phyloP scores from a whole-genome alignment of 2,329 filamentous ascomycete species.

The Sporothrix dimorphospora region DNA sequence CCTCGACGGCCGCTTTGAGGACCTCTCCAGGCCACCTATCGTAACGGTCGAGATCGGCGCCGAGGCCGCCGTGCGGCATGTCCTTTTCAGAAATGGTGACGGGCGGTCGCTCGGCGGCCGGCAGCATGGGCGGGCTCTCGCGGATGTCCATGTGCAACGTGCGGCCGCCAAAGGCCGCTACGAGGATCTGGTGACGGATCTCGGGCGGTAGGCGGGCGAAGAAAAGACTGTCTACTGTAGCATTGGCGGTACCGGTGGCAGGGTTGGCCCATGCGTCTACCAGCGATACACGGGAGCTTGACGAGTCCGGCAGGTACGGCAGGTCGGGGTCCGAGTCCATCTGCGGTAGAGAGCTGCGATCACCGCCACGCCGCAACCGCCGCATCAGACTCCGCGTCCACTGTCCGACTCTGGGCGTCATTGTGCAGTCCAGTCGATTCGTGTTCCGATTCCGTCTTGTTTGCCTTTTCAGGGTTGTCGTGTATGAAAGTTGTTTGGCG shows the following conservation, averaged over 20 bases:
- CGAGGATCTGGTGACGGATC: constrained; percentile 5
- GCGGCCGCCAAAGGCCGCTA: constrained; percentile 4
- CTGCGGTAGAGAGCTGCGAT: background rate
- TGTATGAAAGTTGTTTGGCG: too few relatives aligned
- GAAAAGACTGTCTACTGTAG: background rate
- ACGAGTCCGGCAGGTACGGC: background rate
- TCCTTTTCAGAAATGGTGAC: background rate
- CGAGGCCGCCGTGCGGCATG: background rate
- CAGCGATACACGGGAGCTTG: background rate
- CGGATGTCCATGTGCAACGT: constrained; percentile 14
- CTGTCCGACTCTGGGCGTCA: background rate
- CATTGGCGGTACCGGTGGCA: background rate
- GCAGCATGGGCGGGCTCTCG: background rate
- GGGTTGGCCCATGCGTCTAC: background rate
- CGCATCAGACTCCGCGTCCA: background rate
- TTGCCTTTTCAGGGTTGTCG: background rate
- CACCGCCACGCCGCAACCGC: background rate
- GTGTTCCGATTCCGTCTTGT: background rate
- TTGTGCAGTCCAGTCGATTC: background rate
- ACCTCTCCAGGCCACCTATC: background rate
- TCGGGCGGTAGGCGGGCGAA: background rate
- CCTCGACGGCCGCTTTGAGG: background rate
- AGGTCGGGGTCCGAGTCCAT: background rate
- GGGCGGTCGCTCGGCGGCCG: background rate
- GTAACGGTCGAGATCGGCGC: background rate